Evolutionary conservation across 805 yeast species (phyloP).

Genomic region (Myxozyma geophila): DNA sequence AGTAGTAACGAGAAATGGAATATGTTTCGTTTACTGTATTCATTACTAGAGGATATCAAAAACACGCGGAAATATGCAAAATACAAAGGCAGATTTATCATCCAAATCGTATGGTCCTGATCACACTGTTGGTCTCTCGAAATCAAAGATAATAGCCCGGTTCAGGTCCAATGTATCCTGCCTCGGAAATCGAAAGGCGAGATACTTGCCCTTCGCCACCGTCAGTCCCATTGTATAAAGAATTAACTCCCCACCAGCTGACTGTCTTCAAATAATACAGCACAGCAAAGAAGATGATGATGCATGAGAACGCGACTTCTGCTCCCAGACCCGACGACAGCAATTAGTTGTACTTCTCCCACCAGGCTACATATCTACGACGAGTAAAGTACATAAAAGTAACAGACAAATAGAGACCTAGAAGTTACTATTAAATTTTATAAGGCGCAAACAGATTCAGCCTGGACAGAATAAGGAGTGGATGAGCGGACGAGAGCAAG

Average conservation of each 20-base stretch:
- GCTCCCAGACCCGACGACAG: slow-evolving; percentile 68
- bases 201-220: slow-evolving; percentile 29
- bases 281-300: slow-evolving; percentile 60
- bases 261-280: slow-evolving; percentile 50
- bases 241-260: slow-evolving; percentile 70
- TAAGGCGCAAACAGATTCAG: slow-evolving; percentile 47
- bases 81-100: no score
- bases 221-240: slow-evolving; percentile 24
- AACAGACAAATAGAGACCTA: slow-evolving; percentile 49
- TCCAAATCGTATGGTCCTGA: not conserved
- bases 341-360: slow-evolving; percentile 76
- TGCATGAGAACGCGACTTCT: slow-evolving; percentile 67
- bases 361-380: slow-evolving; percentile 64
- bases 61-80: no score
- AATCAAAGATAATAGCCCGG: slow-evolving; percentile 21
- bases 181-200: slow-evolving; percentile 40
- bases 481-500: slow-evolving; percentile 19
- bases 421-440: slow-evolving; percentile 38
- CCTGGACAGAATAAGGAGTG: slow-evolving; percentile 41
- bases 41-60: no score
- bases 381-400: slow-evolving; percentile 62
- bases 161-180: slow-evolving; percentile 37
- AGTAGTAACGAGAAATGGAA: no score
- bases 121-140: not conserved
- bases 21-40: no score